phyloP scores from a whole-genome alignment of 805 yeast genomes.

The Pichia californica region DNA sequence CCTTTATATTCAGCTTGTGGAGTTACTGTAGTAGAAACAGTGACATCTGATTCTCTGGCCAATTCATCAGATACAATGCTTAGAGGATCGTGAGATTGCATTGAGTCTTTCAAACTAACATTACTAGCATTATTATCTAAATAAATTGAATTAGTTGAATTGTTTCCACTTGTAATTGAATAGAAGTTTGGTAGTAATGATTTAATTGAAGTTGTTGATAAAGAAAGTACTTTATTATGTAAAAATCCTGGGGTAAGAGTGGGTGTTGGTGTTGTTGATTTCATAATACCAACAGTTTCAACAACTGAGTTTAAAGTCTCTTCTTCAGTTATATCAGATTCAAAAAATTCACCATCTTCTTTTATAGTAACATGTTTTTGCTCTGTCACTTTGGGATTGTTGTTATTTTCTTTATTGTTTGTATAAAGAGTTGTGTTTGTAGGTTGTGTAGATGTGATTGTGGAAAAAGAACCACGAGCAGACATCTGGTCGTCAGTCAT shows the following conservation, averaged over 20 bases:
- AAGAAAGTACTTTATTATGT: constrained; percentile 24
- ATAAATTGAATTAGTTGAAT: constrained; percentile 12
- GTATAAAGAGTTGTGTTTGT: too few species aligned
- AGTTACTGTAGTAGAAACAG: constrained; percentile 46
- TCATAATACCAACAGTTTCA: too few species aligned
- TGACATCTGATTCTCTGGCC: constrained; percentile 63
- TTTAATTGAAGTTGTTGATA: constrained; percentile 29
- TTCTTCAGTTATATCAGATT: too few species aligned
- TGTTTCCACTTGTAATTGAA: constrained; percentile 18
- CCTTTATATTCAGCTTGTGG: constrained; percentile 79
- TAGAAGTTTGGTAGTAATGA: constrained; percentile 27
- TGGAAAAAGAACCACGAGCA: too few species aligned
- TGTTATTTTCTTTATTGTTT: too few species aligned
- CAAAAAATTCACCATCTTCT: too few species aligned
- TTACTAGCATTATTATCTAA: too few species aligned
- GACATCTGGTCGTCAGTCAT: too few species aligned
- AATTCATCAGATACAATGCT: constrained; percentile 40
- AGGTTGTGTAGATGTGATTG: too few species aligned
- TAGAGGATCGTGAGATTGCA: constrained; percentile 5
- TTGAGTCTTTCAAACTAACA: not conserved
- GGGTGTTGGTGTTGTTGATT: not conserved
- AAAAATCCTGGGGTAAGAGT: constrained; percentile 13
- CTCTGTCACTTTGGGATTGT: too few species aligned
- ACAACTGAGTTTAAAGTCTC: too few species aligned
- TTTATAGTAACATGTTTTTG: too few species aligned